Percentiles rank a stretch among this genome's conserved stretches.
Evolutionary conservation across 1,139 yeast species (phyloP).

Genomic region (Geotrichum macrosporum): DNA sequence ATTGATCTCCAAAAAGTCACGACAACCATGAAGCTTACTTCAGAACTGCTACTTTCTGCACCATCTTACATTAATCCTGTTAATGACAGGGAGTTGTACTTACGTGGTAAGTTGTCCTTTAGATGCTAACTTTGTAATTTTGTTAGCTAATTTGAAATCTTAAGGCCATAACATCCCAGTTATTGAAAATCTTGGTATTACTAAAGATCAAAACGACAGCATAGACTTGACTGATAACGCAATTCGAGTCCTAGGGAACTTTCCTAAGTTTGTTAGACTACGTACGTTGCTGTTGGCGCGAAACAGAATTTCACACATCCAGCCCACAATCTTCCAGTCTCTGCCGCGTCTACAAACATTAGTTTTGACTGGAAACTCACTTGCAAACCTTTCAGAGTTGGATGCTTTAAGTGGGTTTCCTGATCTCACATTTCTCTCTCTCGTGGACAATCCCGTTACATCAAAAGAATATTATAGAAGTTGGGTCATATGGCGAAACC

Average conservation of each 20-base stretch:
- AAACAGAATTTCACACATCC: conserved; percentile 50
- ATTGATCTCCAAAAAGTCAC: conserved; percentile 30
- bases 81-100: conserved; percentile 43
- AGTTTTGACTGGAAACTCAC: conserved; percentile 51
- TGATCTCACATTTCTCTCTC: conserved; percentile 46
- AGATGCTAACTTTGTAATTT: too few species aligned
- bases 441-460: conserved; percentile 61
- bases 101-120: conserved; percentile 42
- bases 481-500: conserved; percentile 58
- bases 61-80: conserved; percentile 49
- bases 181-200: conserved; percentile 44
- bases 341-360: conserved; percentile 49
- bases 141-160: too few species aligned
- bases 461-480: conserved; percentile 53
- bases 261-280: conserved; percentile 48
- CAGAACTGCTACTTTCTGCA: conserved; percentile 47
- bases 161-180: conserved; percentile 39
- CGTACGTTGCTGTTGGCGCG: conserved; percentile 53
- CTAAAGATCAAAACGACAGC: conserved; percentile 47
- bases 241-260: conserved; percentile 48
- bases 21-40: conserved; percentile 59
- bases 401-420: conserved; percentile 40
- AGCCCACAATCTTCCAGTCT: conserved; percentile 35
- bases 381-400: conserved; percentile 44
- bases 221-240: conserved; percentile 69